Evolutionary conservation across 2,329 filamentous ascomycete species (phyloP).

Genomic region (Aspergillus udagawae): DNA sequence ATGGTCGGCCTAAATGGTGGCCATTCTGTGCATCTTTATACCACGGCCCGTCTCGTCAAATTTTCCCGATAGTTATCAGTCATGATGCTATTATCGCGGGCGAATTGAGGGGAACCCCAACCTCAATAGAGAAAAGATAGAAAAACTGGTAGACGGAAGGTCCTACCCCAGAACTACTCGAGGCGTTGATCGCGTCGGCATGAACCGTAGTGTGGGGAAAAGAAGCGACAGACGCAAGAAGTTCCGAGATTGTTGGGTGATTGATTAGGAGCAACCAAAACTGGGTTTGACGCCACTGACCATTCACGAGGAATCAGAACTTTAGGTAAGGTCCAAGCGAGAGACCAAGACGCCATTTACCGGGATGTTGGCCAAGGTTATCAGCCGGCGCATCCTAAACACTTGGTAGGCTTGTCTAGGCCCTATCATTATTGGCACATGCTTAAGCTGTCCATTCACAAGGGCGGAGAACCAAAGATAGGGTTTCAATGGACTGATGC

Average conservation of each 20-base stretch:
- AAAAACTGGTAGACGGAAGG: neutral
- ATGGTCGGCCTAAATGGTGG: neutral
- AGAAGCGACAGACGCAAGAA: neutral
- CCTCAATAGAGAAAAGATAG: conserved; percentile 1
- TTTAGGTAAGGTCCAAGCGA: conserved; percentile 15
- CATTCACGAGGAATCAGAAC: neutral
- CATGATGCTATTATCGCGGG: neutral
- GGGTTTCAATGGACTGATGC: neutral
- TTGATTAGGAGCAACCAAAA: neutral
- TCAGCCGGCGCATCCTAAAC: neutral
- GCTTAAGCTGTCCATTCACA: neutral
- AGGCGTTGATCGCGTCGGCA: neutral
- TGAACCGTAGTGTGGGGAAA: conserved; percentile 1
- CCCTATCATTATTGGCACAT: neutral
- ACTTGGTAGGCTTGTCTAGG: neutral
- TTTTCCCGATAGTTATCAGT: neutral
- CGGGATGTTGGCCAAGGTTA: neutral
- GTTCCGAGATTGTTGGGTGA: neutral
- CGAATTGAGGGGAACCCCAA: neutral
- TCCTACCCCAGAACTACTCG: neutral
- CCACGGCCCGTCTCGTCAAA: neutral
- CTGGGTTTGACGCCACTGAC: neutral
- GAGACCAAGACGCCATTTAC: neutral
- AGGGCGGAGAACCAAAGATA: neutral
- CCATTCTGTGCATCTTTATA: conserved; percentile 5